Percentiles rank a stretch among this genome's conserved stretches.
Conservation (phyloP, 495 filamentous ascomycete genomes). For the Penicillium waksmanii region DNA sequence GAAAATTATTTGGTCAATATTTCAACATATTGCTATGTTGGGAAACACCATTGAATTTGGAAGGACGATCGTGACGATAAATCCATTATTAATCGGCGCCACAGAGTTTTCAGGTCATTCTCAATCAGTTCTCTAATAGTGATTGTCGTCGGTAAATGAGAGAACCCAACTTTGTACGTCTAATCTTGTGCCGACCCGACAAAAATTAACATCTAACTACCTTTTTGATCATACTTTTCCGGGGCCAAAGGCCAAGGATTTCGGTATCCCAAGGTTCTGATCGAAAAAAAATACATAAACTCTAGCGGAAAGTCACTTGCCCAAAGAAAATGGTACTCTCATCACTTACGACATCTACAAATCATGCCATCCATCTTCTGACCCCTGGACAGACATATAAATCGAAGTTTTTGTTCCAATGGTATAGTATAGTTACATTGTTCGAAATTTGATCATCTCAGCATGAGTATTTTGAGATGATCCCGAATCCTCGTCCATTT, state of each 20-base stretch:
- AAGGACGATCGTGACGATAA: neutral
- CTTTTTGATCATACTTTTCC: too few relatives aligned
- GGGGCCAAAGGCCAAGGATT: too few relatives aligned
- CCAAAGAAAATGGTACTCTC: neutral
- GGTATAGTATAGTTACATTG: neutral
- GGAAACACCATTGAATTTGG: neutral
- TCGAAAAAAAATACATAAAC: too few relatives aligned
- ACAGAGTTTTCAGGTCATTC: too few relatives aligned
- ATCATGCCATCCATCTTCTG: neutral
- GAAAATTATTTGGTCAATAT: neutral
- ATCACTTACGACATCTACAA: neutral
- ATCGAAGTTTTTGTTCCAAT: too few relatives aligned
- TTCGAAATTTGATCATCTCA: neutral
- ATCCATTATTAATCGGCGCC: neutral
- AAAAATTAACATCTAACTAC: too few relatives aligned
- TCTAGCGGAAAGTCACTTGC: neutral
- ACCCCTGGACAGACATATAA: too few relatives aligned
- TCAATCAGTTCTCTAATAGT: too few relatives aligned
- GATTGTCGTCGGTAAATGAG: too few relatives aligned
- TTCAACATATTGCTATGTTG: neutral
- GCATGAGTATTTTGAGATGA: neutral
- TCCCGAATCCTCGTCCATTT: neutral
- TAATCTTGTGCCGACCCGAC: too few relatives aligned
- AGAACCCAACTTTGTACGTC: too few relatives aligned
- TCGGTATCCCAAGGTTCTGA: too few relatives aligned